Percentiles rank a stretch among this genome's conserved stretches.
These are phyloP conservation scores for Puccinia triticina DNA, from an alignment of 1,284 basidiomycete genomes.

Conservation along the genomic window DNA sequence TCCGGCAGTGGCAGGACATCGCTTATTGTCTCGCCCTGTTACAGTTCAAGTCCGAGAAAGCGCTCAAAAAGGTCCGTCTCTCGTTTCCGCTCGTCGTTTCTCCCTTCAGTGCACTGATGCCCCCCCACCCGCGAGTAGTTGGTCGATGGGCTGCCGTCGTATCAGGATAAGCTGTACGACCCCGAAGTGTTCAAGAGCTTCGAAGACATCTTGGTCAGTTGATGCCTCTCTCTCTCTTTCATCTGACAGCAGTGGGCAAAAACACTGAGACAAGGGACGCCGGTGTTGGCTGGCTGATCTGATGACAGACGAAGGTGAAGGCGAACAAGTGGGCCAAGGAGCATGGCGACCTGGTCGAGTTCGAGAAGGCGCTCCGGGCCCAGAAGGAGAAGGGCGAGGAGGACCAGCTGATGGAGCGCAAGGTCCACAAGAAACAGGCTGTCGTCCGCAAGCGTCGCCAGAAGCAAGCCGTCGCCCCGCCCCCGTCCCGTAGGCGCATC, in stretches of 20 bases:
- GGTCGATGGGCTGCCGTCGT: conserved; percentile 69
- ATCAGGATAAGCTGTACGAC: conserved; percentile 94
- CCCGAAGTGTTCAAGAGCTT: conserved; percentile 80
- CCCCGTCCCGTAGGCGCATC: no score
- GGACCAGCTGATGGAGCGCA: conserved; percentile 27
- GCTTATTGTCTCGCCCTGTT: conserved; percentile 91
- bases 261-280: no score
- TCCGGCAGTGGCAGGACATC: conserved; percentile 95
- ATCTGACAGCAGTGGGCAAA: background rate
- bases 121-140: no score
- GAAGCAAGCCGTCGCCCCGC: no score
- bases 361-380: conserved; percentile 28
- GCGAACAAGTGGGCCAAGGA: conserved; percentile 48
- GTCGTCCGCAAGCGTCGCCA: background rate
- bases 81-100: background rate
- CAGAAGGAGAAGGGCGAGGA: conserved; percentile 46
- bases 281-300: no score
- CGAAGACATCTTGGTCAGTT: conserved; percentile 76
- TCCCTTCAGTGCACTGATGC: no score
- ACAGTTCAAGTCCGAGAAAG: conserved; percentile 94
- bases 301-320: conserved; percentile 32
- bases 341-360: conserved; percentile 44
- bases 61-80: conserved; percentile 85
- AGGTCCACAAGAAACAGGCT: conserved; percentile 42
- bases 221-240: background rate